phyloP scores from a whole-genome alignment of 306 rosid species.

The Rosa rugosa region DNA sequence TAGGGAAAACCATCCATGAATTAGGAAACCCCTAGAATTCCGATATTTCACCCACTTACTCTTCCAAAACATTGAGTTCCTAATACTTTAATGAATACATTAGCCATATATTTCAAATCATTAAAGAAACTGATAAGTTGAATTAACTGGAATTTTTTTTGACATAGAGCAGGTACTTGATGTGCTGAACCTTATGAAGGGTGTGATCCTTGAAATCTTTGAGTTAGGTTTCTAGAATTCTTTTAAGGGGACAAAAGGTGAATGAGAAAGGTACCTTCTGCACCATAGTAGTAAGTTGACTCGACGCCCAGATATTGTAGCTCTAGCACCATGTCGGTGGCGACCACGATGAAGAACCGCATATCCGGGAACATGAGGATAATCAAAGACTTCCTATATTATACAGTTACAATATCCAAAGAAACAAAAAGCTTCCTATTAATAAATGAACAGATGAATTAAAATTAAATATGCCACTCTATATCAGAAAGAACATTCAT shows the following conservation, averaged over 20 bases:
- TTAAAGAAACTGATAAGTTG: not conserved
- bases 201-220: not conserved
- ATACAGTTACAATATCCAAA: not conserved
- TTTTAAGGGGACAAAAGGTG: constrained; percentile 1
- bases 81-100: not conserved
- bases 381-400: constrained; percentile 72
- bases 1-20: not conserved
- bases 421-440: not conserved
- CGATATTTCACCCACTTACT: not conserved
- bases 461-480: not conserved
- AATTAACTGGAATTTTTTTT: not conserved
- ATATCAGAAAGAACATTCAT: constrained; percentile 4
- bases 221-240: constrained; percentile 9
- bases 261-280: constrained; percentile 62
- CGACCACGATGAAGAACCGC: constrained; percentile 93
- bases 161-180: constrained; percentile 2
- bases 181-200: not conserved
- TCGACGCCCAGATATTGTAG: constrained; percentile 75
- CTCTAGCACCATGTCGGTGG: constrained; percentile 90
- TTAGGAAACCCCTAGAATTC: not conserved
- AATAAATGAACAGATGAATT: not conserved
- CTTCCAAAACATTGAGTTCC: not conserved
- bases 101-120: not conserved
- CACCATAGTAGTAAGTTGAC: constrained; percentile 89
- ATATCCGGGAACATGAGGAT: constrained; percentile 72